Percentiles rank a stretch among this genome's conserved stretches.
These are phyloP conservation scores for Tolypocladium inflatum DNA, from an alignment of 2,329 filamentous ascomycete species.

Conservation along the genomic window DNA sequence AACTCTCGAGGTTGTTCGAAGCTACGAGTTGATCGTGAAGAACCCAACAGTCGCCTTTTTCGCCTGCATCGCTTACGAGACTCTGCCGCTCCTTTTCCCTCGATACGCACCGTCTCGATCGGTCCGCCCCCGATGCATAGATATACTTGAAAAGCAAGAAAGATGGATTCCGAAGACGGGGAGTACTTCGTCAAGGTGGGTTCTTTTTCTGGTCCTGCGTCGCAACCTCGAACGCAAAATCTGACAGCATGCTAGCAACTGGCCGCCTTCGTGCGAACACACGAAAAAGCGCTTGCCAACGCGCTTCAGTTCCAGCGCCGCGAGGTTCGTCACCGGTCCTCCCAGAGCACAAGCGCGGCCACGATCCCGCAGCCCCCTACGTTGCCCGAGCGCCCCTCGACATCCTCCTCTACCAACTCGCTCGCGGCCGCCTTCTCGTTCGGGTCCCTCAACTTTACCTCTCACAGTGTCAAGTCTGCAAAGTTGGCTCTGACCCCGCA, in stretches of 20 bases:
- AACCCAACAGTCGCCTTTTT: background rate
- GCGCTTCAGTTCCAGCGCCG: slow-evolving; percentile 73
- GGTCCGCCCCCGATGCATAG: slow-evolving; percentile 13
- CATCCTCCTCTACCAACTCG: slow-evolving; percentile 60
- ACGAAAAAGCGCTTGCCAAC: slow-evolving; percentile 96
- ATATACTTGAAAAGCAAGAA: slow-evolving; percentile 26
- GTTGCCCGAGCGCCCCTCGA: slow-evolving; percentile 51
- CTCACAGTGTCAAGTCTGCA: slow-evolving; percentile 75
- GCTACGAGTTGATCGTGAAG: background rate
- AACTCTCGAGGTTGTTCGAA: background rate
- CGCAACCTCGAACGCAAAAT: background rate
- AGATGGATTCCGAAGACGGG: slow-evolving; percentile 84
- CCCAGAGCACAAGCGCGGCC: slow-evolving; percentile 53
- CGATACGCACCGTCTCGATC: background rate
- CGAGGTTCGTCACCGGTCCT: slow-evolving; percentile 61
- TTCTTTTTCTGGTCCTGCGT: background rate
- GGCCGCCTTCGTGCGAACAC: slow-evolving; percentile 89
- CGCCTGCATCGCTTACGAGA: background rate
- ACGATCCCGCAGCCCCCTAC: slow-evolving; percentile 46
- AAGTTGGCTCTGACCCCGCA: slow-evolving; percentile 91
- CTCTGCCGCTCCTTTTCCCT: background rate
- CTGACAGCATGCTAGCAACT: slow-evolving; percentile 60
- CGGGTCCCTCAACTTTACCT: slow-evolving; percentile 75
- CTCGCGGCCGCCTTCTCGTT: slow-evolving; percentile 82
- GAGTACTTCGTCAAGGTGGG: slow-evolving; percentile 79